Conservation (phyloP, 805 yeast genomes). For the Hanseniaspora clermontiae region DNA sequence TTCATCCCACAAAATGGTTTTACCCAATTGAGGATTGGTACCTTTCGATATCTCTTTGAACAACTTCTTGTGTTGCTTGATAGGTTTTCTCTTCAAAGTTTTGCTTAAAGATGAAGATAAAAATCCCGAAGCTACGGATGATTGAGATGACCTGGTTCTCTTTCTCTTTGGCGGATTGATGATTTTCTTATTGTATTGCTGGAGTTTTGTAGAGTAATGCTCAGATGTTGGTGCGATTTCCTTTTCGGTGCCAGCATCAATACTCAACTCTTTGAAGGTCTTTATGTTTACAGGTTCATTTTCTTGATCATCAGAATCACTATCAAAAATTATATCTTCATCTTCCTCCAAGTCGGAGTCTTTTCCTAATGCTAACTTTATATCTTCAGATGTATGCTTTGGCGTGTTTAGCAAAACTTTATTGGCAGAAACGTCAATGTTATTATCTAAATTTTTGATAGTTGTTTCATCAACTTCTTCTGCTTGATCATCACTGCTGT, state of each 20-base stretch:
- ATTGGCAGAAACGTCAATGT: background rate
- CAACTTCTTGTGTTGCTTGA: slow-evolving; percentile 8
- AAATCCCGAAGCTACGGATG: slow-evolving; percentile 8
- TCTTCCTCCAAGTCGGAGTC: slow-evolving; percentile 32
- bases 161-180: background rate
- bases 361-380: slow-evolving; percentile 16
- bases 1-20: slow-evolving; percentile 60
- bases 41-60: slow-evolving; percentile 11
- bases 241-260: slow-evolving; percentile 13
- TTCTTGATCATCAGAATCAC: slow-evolving; percentile 15
- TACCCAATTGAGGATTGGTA: slow-evolving; percentile 8
- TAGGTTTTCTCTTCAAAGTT: slow-evolving; percentile 1
- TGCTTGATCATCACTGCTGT: slow-evolving; percentile 15
- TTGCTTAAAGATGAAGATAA: background rate
- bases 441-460: background rate
- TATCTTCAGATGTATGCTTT: slow-evolving; percentile 23
- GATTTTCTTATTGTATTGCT: background rate
- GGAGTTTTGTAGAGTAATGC: slow-evolving; percentile 3
- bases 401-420: background rate
- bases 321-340: slow-evolving; percentile 20
- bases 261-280: background rate
- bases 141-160: slow-evolving; percentile 12
- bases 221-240: slow-evolving; percentile 2
- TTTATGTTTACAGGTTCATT: background rate
- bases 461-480: slow-evolving; percentile 9